Evolutionary conservation across 345 rosid species (phyloP).

Genomic region (Orychophragmus violaceus): DNA sequence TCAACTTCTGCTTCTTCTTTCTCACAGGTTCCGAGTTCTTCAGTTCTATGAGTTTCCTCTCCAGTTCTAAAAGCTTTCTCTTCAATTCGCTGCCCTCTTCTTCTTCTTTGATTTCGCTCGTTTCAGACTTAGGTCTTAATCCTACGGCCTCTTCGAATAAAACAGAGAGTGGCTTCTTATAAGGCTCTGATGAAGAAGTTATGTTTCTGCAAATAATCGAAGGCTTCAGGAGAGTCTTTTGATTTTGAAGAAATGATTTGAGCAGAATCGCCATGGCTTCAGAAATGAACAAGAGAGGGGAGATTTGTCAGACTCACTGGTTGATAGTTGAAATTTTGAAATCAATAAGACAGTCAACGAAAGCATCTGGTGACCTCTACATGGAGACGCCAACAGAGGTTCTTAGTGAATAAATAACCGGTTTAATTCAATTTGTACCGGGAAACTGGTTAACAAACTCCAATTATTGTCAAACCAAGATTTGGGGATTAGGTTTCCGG

Average conservation of each 20-base stretch:
- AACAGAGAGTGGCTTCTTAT: slow-evolving; percentile 34
- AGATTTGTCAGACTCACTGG: not conserved
- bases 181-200: slow-evolving; percentile 12
- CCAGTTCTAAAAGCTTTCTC: slow-evolving; percentile 38
- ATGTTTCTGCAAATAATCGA: slow-evolving; percentile 15
- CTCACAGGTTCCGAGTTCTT: slow-evolving; percentile 25
- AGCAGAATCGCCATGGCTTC: slow-evolving; percentile 28
- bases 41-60: slow-evolving; percentile 36
- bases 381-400: not conserved
- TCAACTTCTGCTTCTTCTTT: slow-evolving; percentile 3
- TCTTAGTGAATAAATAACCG: not conserved
- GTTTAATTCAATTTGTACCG: not conserved
- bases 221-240: slow-evolving; percentile 6
- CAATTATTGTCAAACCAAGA: not conserved
- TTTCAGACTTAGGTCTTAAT: slow-evolving; percentile 35
- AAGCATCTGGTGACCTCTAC: not conserved
- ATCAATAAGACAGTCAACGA: not conserved
- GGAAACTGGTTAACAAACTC: not conserved
- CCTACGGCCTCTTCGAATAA: slow-evolving; percentile 56
- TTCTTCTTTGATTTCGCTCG: slow-evolving; percentile 8
- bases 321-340: too few species aligned
- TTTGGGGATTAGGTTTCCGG: not conserved
- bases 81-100: slow-evolving; percentile 27
- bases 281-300: not conserved
- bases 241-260: slow-evolving; percentile 25